Evolutionary conservation across 805 yeast species (phyloP), one percentile per base, ranked within the genome.

Genomic region (Kregervanrija delftensis): DNA sequence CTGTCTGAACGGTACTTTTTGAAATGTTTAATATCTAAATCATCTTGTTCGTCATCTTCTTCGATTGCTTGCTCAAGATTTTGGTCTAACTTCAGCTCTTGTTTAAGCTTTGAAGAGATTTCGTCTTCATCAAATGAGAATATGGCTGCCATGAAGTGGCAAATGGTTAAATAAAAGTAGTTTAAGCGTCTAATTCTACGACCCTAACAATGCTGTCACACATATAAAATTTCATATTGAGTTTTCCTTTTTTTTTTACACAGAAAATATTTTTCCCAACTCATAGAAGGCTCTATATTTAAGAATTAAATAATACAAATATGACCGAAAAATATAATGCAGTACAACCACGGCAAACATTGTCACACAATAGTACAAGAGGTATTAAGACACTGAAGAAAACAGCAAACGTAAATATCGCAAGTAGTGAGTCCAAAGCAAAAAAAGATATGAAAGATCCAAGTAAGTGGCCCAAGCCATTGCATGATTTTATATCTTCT

Each of bases 381-480:
- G 28, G 28, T 22, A 2, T 22, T 6, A 22, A 22, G 28, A 6
- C 28, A 22, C 28, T 5, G 5, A 22, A 22, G 28, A 22, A 33
- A 32, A 3, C 40, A 40, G 33, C 40, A 41, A 14, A 53, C 46
- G 30, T 22, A 22, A 22, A 4, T 22, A 22, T 22, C 8, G 2
- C 28, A 22, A 22, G 28, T 22, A 22, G 28, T 22, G 28, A 22
- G 8, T 22, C 28, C 5, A 22, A 22, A 22, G 28, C 4, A 22
- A 22, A 22, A 17, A 51, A 50, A 42, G 42, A 54, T 33, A 51
- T 54, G 39, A 57, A 52, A 30, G 61, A 63, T 41, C 66, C 67
- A 1, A 51, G 56, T 35, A 58, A 54, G 42, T 81, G 85, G 85
- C 87, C 86, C 1, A 66, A 59, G n/a, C 56, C 72, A 3, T 60